Conservation (phyloP, 2,329 filamentous ascomycete species). For the Claviceps monticola region DNA sequence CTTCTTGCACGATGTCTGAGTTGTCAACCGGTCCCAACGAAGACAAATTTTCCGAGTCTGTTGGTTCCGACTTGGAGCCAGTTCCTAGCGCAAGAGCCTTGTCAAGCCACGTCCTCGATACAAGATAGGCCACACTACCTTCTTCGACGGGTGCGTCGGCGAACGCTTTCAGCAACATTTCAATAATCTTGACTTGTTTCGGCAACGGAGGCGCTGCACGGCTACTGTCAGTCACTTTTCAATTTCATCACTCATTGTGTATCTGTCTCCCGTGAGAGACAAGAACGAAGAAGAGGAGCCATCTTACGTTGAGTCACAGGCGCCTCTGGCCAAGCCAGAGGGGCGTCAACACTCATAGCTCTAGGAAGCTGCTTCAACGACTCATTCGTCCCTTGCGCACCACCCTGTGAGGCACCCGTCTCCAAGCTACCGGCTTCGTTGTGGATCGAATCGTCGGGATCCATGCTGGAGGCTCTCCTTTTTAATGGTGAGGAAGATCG, state of each 20-base stretch:
- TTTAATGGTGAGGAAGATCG: slow-evolving; percentile 53
- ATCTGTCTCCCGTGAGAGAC: too few relatives aligned
- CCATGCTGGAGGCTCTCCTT: slow-evolving; percentile 49
- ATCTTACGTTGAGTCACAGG: slow-evolving; percentile 4
- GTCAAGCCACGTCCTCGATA: slow-evolving; percentile 68
- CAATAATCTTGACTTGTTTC: slow-evolving; percentile 61
- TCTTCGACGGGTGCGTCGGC: slow-evolving; percentile 45
- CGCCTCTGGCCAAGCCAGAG: slow-evolving; percentile 10
- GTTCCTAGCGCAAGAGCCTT: slow-evolving; percentile 54
- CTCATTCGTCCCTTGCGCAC: slow-evolving; percentile 8
- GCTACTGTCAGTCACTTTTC: slow-evolving; percentile 3
- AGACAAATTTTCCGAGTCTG: slow-evolving; percentile 44
- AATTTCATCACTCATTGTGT: too few relatives aligned
- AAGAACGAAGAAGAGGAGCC: not conserved
- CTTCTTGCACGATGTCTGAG: slow-evolving; percentile 58
- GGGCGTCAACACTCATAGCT: slow-evolving; percentile 28
- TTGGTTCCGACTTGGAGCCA: slow-evolving; percentile 39
- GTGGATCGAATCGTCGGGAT: slow-evolving; percentile 30
- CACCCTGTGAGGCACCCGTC: slow-evolving; percentile 23
- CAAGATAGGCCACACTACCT: slow-evolving; percentile 60
- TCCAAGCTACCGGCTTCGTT: slow-evolving; percentile 31
- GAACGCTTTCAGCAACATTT: slow-evolving; percentile 41
- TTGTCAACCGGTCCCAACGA: slow-evolving; percentile 74
- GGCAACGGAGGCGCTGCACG: slow-evolving; percentile 20
- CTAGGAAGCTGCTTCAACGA: slow-evolving; percentile 16